Percentiles rank a stretch among this genome's conserved stretches.
Conservation (phyloP, 1,139 yeast genomes). For the Pneumocystis jirovecii region DNA sequence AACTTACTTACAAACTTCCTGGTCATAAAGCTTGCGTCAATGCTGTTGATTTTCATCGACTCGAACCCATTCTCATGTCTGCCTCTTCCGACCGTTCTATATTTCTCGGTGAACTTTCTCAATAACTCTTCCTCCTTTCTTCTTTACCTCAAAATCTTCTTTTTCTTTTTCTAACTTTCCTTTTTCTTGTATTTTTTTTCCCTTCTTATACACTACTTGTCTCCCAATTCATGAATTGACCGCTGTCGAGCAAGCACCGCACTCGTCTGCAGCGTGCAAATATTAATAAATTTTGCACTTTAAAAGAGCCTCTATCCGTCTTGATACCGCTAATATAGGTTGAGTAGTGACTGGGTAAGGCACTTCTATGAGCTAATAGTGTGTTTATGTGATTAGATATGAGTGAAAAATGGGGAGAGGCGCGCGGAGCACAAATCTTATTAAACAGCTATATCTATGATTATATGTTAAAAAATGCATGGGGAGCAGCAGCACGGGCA, state of each 20-base stretch:
- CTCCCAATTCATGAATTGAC: not conserved
- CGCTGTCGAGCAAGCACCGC: not conserved
- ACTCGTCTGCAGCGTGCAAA: not conserved
- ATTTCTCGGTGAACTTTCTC: not conserved
- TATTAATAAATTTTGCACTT: not conserved
- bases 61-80: constrained; percentile 16
- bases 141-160: not conserved
- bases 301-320: not conserved
- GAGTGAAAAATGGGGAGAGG: not conserved
- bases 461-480: constrained; percentile 59
- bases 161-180: not conserved
- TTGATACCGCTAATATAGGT: not conserved
- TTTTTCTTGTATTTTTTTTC: not conserved
- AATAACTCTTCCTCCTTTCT: not conserved
- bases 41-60: constrained; percentile 34
- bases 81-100: not conserved
- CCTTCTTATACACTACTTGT: not conserved
- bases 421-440: constrained; percentile 20
- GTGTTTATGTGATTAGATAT: not conserved
- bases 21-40: constrained; percentile 53
- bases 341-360: not conserved
- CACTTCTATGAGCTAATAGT: not conserved
- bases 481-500: constrained; percentile 54
- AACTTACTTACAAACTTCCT: constrained; percentile 33
- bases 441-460: constrained; percentile 79